Conservation (phyloP, 1,284 basidiomycete species). For the Apiotrichum siamense region DNA sequence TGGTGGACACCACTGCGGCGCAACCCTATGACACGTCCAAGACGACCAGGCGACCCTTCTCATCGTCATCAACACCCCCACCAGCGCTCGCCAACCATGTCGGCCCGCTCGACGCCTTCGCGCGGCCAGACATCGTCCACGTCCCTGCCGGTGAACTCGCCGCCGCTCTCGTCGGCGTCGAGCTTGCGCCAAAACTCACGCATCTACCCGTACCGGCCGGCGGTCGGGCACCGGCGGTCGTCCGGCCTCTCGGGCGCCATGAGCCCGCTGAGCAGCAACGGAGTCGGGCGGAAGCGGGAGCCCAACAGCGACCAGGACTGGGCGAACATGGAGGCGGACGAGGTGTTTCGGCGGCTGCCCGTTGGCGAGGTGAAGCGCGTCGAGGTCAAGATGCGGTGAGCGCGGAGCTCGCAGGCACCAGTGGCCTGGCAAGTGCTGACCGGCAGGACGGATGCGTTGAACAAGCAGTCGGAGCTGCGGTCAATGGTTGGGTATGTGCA, state of each 20-base stretch:
- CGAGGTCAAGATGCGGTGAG: constrained; percentile 65
- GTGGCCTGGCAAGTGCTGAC: not conserved
- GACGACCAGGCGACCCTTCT: not conserved
- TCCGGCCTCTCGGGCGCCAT: not conserved
- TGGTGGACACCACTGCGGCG: not conserved
- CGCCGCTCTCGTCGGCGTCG: not conserved
- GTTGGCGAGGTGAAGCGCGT: constrained; percentile 67
- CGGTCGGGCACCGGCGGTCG: not conserved
- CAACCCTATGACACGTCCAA: constrained; percentile 5
- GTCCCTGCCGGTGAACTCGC: not conserved
- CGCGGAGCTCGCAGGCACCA: not conserved
- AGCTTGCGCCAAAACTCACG: not conserved
- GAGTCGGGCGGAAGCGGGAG: not conserved
- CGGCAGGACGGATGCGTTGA: constrained; percentile 66
- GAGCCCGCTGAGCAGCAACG: not conserved
- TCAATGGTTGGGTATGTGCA: constrained; percentile 87
- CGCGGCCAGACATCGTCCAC: not conserved
- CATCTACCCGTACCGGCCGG: not conserved
- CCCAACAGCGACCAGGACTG: constrained; percentile 27
- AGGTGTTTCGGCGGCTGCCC: constrained; percentile 67
- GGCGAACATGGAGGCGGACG: constrained; percentile 62
- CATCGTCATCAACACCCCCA: not conserved
- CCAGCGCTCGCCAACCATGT: not conserved
- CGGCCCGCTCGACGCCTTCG: constrained; percentile 5
- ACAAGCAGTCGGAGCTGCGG: constrained; percentile 83